Evolutionary conservation across 2,329 filamentous ascomycete genomes (phyloP), one percentile per base, ranked within the genome.

Genomic region (Clonostachys sp.): DNA sequence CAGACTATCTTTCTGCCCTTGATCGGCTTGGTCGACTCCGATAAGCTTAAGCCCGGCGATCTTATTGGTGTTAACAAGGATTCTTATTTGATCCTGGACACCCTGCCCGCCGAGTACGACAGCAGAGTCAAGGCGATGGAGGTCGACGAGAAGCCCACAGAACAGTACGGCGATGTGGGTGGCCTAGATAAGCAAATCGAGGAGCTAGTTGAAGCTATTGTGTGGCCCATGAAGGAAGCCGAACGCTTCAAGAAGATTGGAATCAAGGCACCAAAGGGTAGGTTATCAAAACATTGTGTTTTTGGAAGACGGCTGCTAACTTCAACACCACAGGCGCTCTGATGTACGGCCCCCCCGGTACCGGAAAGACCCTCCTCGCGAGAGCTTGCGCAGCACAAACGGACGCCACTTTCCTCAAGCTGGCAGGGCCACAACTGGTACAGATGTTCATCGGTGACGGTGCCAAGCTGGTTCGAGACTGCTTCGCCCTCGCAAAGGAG

Each of bases 381-480:
- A 86, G 94, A 74, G 94, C 94, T 50, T 99, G 94, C 67, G 94
- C 94, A 6, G 94, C 94, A 44, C 94, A 99, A 73, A 97, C 94
- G 51, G 94, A 99, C 57, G 94, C 94, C 53, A 99, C 94, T 20
- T 99, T 99, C 78, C 84, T 99, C 64, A 99, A 99, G 72, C 87
- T 99, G 48, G 94, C 94, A 51, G 94, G 94, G 45, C 94, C 95
- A 6, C 94, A 99, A 71, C 83, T 99, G 38, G 94, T 99, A 33
- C 94, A 99, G 68, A 99, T 97, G 94, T 99, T 97, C 68, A 99
- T 99, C 39, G 94, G 94, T 66, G 95, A 99, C 57, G 94, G 94
- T 61, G 94, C 95, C 41, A 99, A 99, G 73, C 81, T 99, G 33
- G 94, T 99, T 40, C 88, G 94, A 50, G 94, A 99, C 73, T 95